Conservation (phyloP, 139 green algal species). For the Chlamydomonas incerta region DNA sequence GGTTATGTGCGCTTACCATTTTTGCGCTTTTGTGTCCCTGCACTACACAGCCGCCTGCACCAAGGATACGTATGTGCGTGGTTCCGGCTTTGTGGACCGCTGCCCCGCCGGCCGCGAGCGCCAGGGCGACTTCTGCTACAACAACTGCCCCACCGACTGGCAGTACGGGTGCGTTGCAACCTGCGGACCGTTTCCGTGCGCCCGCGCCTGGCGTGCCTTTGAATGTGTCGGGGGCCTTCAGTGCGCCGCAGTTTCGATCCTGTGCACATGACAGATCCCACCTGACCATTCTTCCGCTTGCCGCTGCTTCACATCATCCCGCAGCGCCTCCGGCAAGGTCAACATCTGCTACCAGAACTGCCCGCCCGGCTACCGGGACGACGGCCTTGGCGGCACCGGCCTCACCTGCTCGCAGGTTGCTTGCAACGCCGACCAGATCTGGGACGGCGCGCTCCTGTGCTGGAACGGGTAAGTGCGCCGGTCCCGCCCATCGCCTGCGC, state of each 20-base stretch:
- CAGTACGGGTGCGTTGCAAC: background rate
- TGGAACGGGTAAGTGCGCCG: too few species aligned
- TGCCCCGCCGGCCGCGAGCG: background rate
- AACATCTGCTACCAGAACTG: slow-evolving; percentile 1
- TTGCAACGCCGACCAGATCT: background rate
- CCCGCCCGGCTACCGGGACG: background rate
- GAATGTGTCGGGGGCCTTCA: too few species aligned
- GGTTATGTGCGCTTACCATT: too few species aligned
- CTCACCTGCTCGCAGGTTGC: background rate
- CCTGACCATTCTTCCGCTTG: too few species aligned
- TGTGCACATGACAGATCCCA: too few species aligned
- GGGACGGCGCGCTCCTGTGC: background rate
- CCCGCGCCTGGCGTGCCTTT: too few species aligned
- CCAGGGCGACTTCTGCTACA: background rate
- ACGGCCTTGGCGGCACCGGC: background rate
- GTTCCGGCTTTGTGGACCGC: background rate
- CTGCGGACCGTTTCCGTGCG: too few species aligned
- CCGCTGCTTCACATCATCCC: too few species aligned
- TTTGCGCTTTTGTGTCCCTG: too few species aligned
- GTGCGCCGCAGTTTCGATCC: too few species aligned
- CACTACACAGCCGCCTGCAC: background rate
- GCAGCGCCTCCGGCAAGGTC: background rate
- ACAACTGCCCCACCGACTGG: background rate
- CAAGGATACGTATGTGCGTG: background rate
- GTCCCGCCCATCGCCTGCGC: too few species aligned